Percentiles rank a stretch among this genome's conserved stretches.
These are phyloP conservation scores for Xylogone sp. DNA, from an alignment of 2,329 filamentous ascomycete genomes.

Conservation along the genomic window DNA sequence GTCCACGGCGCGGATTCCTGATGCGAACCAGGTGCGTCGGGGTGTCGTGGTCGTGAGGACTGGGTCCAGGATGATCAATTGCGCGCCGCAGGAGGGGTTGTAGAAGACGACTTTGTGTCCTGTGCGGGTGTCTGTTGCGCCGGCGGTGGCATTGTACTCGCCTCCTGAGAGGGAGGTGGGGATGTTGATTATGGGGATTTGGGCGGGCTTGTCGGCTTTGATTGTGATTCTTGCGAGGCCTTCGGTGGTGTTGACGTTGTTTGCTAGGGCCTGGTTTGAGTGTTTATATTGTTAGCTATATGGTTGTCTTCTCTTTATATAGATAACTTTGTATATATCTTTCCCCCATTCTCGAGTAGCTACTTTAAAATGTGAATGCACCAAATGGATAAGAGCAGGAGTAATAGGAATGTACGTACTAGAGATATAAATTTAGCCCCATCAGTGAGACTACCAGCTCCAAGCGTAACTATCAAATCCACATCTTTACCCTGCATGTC, in stretches of 20 bases:
- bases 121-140: conserved; percentile 31
- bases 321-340: not conserved
- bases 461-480: conserved; percentile 29
- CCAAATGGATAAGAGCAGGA: not conserved
- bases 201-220: conserved; percentile 3
- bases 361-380: not conserved
- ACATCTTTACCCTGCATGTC: conserved; percentile 19
- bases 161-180: conserved; percentile 38
- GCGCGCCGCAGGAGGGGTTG: conserved; percentile 36
- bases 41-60: conserved; percentile 48
- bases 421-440: conserved; percentile 27
- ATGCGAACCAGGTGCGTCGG: conserved; percentile 50
- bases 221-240: conserved; percentile 11
- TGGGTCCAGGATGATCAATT: conserved; percentile 54
- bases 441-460: conserved; percentile 29
- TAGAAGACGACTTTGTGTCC: conserved; percentile 20
- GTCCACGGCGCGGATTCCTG: conserved; percentile 53
- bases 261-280: conserved; percentile 17
- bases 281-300: not conserved
- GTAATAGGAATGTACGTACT: conserved; percentile 9
- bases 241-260: conserved; percentile 13
- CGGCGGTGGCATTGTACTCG: conserved; percentile 35
- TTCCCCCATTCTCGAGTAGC: not conserved
- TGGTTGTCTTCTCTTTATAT: not conserved
- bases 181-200: conserved; percentile 34